Conservation (phyloP, 345 rosid genomes). For the Eucalyptus sideroxylon region DNA sequence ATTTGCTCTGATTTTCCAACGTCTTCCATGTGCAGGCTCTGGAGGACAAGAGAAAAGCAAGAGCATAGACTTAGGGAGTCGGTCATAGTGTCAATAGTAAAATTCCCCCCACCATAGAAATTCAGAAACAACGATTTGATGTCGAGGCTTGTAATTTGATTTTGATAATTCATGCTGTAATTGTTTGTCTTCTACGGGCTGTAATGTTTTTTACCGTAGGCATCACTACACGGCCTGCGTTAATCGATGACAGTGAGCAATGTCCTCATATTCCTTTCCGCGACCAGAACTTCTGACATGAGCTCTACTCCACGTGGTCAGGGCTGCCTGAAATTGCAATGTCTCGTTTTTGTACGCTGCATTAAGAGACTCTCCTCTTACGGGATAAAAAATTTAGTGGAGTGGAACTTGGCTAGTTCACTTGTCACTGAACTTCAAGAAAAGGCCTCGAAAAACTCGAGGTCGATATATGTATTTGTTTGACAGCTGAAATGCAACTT, state of each 20-base stretch:
- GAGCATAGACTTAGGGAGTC: conserved; percentile 15
- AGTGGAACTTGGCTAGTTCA: background rate
- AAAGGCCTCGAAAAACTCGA: background rate
- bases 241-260: background rate
- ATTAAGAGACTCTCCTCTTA: background rate
- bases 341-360: background rate
- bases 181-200: background rate
- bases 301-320: background rate
- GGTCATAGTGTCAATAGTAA: background rate
- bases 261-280: background rate
- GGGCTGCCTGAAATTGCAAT: background rate
- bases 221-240: background rate
- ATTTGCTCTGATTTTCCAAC: background rate
- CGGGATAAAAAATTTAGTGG: background rate
- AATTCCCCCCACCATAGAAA: background rate
- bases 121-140: background rate
- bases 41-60: conserved; percentile 65
- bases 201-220: background rate
- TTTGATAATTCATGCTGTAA: background rate
- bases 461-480: background rate
- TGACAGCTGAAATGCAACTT: background rate
- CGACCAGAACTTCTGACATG: background rate
- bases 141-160: background rate
- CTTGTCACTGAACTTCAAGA: background rate
- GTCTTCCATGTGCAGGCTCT: conserved; percentile 33